phyloP scores from a whole-genome alignment of 352 stramenopile genomes.

The Phytopythium cucurbitacearum region DNA sequence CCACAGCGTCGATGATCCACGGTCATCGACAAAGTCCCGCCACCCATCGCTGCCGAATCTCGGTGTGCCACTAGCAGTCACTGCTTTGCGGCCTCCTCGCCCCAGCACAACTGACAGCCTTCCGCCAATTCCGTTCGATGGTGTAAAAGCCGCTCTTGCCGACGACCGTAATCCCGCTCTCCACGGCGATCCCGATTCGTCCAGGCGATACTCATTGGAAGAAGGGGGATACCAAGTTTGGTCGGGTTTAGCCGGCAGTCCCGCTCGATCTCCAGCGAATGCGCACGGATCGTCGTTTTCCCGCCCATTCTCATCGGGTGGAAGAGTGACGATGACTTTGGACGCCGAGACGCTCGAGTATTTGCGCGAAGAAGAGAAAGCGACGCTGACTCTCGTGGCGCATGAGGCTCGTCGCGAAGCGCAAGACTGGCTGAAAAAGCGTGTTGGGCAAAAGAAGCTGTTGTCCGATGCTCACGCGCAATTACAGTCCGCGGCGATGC shows the following conservation, averaged over 20 bases:
- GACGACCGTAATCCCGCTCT: not conserved
- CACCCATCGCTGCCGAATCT: no score
- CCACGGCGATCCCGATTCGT: not conserved
- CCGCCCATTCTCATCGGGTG: not conserved
- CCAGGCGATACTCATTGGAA: not conserved
- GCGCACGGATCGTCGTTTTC: not conserved
- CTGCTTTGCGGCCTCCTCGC: no score
- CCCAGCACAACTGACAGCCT: no score
- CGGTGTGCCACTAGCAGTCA: no score
- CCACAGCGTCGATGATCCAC: no score
- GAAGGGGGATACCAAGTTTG: not conserved
- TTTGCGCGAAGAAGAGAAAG: constrained; percentile 52
- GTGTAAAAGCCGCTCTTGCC: no score
- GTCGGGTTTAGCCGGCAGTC: constrained; percentile 4
- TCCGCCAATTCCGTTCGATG: no score
- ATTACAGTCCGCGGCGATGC: constrained; percentile 39
- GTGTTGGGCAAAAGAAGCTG: constrained; percentile 73
- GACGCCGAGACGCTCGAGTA: constrained; percentile 29
- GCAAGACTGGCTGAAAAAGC: constrained; percentile 67
- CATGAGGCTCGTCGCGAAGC: constrained; percentile 61
- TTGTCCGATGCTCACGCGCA: constrained; percentile 59
- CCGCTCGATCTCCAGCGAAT: constrained; percentile 1
- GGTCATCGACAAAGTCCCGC: no score
- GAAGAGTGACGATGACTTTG: no score
- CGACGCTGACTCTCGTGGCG: constrained; percentile 62